A percentile compares a stretch with the other conserved stretches of the same genome.
phyloP scores from a whole-genome alignment of 2,329 filamentous ascomycete genomes.

The Clonostachys solani region DNA sequence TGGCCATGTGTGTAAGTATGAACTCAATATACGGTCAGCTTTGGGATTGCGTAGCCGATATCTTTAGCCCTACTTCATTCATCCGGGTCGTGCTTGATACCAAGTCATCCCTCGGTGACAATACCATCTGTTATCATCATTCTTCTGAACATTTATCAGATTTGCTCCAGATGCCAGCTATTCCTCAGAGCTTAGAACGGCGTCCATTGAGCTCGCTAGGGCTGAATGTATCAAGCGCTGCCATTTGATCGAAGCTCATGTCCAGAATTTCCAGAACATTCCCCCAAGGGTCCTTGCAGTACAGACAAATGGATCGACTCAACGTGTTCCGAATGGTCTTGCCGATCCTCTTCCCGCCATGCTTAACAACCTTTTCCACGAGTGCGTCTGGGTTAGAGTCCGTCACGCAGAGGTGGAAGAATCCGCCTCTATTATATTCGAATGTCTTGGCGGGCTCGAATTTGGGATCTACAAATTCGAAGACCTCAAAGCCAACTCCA shows the following conservation, averaged over 20 bases:
- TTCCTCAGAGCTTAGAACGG: too few species aligned
- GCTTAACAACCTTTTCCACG: slow-evolving; percentile 12
- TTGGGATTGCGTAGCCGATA: too few species aligned
- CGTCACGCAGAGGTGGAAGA: slow-evolving; percentile 26
- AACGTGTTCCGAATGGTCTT: background rate
- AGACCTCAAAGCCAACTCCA: slow-evolving; percentile 23
- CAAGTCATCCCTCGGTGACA: too few species aligned
- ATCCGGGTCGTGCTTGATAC: too few species aligned
- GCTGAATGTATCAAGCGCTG: too few species aligned
- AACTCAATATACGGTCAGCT: too few species aligned
- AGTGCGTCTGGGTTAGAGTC: slow-evolving; percentile 18
- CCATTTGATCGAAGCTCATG: background rate
- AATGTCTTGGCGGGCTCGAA: slow-evolving; percentile 4
- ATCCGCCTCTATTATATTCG: slow-evolving; percentile 18
- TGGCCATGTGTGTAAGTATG: too few species aligned
- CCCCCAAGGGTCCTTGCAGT: background rate
- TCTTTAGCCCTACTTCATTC: too few species aligned
- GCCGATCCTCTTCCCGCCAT: slow-evolving; percentile 19
- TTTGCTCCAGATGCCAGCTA: too few species aligned
- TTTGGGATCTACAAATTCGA: slow-evolving; percentile 21
- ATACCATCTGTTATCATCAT: too few species aligned
- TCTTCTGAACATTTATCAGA: too few species aligned
- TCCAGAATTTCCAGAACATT: background rate
- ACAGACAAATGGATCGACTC: background rate
- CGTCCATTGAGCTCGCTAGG: too few species aligned